Evolutionary conservation across 306 rosid genomes (phyloP).

Genomic region (Clitoria ternatea): DNA sequence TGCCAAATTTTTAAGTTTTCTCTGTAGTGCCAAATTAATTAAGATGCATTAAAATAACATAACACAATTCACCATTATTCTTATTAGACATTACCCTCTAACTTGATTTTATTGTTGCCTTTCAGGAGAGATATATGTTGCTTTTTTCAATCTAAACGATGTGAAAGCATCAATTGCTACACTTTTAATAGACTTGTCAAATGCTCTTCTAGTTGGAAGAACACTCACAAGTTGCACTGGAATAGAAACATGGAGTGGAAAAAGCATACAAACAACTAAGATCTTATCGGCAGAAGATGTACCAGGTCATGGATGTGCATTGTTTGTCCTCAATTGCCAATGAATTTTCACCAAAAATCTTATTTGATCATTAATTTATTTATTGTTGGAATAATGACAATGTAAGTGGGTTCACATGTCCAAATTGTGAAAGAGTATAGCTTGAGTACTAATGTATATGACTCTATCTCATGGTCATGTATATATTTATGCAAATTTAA

Average conservation of each 20-base stretch:
- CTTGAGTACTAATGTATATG: too few species aligned
- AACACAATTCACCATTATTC: not conserved
- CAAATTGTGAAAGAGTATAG: too few species aligned
- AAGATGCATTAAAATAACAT: not conserved
- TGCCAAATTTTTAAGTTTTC: not conserved
- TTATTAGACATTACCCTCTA: not conserved
- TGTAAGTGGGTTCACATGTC: too few species aligned
- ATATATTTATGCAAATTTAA: too few species aligned
- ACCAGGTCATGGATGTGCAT: constrained; percentile 37
- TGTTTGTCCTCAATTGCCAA: constrained; percentile 27
- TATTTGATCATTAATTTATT: not conserved
- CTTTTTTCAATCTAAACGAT: constrained; percentile 51
- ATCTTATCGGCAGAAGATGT: constrained; percentile 31
- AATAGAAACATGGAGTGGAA: constrained; percentile 43
- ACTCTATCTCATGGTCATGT: too few species aligned
- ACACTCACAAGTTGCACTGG: constrained; percentile 29
- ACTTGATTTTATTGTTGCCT: not conserved
- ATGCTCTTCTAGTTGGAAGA: constrained; percentile 13
- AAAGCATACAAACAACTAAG: not conserved
- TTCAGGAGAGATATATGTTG: constrained; percentile 46
- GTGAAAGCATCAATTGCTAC: constrained; percentile 25
- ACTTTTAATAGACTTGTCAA: constrained; percentile 29
- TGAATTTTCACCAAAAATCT: not conserved
- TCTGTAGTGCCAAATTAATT: not conserved
- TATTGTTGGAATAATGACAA: too few species aligned